phyloP scores from a whole-genome alignment of 257 asterid genomes.

The Solanum paucissectum region DNA sequence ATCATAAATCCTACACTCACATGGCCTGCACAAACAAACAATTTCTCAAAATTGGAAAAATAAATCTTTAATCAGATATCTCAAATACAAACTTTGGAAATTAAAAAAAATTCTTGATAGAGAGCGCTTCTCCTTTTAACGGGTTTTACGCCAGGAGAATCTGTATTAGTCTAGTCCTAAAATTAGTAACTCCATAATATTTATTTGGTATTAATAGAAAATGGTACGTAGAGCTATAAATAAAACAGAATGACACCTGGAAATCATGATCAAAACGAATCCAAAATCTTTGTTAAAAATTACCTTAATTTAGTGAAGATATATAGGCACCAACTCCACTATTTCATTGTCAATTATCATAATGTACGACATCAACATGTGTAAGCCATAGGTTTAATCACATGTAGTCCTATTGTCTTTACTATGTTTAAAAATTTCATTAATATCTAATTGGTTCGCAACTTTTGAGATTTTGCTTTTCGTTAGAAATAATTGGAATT shows the following conservation, averaged over 20 bases:
- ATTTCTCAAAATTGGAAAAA: neutral
- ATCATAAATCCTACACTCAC: neutral
- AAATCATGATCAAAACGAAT: neutral
- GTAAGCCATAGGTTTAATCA: neutral
- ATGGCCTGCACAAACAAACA: slow-evolving; percentile 7
- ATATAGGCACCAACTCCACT: slow-evolving; percentile 15
- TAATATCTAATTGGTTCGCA: neutral
- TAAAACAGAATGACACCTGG: slow-evolving; percentile 5
- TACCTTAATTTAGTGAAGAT: neutral
- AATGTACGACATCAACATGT: neutral
- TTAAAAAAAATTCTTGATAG: neutral
- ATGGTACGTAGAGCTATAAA: neutral
- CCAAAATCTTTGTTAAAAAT: neutral
- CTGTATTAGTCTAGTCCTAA: neutral
- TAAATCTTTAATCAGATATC: neutral
- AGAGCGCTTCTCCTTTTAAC: neutral
- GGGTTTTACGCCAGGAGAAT: fast-evolving
- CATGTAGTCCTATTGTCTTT: neutral
- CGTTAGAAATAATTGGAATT: neutral
- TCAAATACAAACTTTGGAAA: neutral
- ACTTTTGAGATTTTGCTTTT: neutral
- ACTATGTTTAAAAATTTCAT: neutral
- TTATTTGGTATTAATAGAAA: neutral
- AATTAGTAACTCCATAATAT: neutral
- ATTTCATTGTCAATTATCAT: neutral